Percentiles rank a stretch among this genome's conserved stretches.
These are phyloP conservation scores for Linnemannia exigua DNA, from an alignment of 192 early-diverging fungal genomes.

Conservation along the genomic window DNA sequence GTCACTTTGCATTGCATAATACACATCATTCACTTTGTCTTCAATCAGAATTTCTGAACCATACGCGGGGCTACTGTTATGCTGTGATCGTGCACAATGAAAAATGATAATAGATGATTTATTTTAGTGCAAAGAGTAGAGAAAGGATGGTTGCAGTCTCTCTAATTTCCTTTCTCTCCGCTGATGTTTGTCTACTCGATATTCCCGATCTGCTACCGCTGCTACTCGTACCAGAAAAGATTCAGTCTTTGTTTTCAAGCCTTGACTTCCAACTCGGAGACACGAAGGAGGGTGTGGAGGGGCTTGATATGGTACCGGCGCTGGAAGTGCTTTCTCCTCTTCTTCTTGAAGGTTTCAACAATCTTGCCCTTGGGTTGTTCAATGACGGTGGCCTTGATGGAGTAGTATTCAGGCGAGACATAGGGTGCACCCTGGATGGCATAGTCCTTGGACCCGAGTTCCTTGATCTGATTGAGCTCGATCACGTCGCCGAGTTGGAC, in stretches of 20 bases:
- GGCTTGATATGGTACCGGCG: slow-evolving; percentile 78
- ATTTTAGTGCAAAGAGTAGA: background rate
- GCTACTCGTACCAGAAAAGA: background rate
- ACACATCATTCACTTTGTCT: background rate
- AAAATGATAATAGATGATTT: slow-evolving; percentile 5
- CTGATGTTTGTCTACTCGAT: background rate
- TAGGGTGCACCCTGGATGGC: slow-evolving; percentile 90
- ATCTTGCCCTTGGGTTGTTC: slow-evolving; percentile 89
- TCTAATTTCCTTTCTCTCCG: background rate
- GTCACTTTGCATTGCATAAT: background rate
- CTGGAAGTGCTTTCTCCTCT: slow-evolving; percentile 83
- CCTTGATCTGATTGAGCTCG: slow-evolving; percentile 86
- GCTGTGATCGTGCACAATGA: background rate
- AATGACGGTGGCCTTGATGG: slow-evolving; percentile 88
- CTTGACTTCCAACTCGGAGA: slow-evolving; percentile 77
- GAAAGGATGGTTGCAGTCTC: background rate
- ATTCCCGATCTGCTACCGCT: background rate
- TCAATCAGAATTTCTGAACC: no score
- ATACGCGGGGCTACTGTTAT: background rate
- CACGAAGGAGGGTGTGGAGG: slow-evolving; percentile 80
- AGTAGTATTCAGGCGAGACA: slow-evolving; percentile 78
- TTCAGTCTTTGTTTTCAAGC: slow-evolving; percentile 23
- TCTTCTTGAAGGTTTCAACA: slow-evolving; percentile 83
- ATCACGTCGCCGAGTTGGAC: slow-evolving; percentile 91
- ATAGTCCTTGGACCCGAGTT: slow-evolving; percentile 88